Evolutionary conservation across 148 eudicot species (phyloP).

Genomic region (Polygonum aviculare): DNA sequence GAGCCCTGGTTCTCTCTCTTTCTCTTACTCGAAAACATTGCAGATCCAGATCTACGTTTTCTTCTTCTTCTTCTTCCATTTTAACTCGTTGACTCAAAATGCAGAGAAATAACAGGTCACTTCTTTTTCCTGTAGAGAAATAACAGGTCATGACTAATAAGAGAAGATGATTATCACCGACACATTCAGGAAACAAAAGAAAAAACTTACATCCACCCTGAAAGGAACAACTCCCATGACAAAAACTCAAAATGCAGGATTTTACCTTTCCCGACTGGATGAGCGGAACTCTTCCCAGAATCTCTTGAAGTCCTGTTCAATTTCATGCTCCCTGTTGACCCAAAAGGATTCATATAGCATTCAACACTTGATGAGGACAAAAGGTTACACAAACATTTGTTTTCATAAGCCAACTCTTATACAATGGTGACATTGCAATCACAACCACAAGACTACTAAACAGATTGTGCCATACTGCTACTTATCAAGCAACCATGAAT

Average conservation of each 20-base stretch:
- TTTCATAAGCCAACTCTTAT: not conserved
- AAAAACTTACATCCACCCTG: not conserved
- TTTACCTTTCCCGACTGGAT: slow-evolving; percentile 81
- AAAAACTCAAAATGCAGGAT: slow-evolving; percentile 1
- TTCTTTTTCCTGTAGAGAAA: slow-evolving; percentile 84
- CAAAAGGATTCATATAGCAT: no score
- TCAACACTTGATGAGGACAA: no score
- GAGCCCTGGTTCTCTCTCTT: no score
- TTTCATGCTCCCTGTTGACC: no score
- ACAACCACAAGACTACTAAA: not conserved
- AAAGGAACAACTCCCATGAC: not conserved
- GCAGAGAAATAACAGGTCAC: slow-evolving; percentile 27
- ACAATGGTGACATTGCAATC: not conserved
- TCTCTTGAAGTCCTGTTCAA: no score
- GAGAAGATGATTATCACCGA: not conserved
- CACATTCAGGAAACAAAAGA: not conserved
- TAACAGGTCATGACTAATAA: not conserved
- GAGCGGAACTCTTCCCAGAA: slow-evolving; percentile 38
- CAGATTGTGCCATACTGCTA: not conserved
- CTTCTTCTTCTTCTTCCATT: no score
- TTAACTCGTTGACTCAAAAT: no score
- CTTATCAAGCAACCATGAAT: not conserved
- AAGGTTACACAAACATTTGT: no score
- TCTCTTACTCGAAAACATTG: no score
- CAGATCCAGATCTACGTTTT: no score